Conservation (phyloP, 805 yeast species). For the Ogataea trehaloabstinens region DNA sequence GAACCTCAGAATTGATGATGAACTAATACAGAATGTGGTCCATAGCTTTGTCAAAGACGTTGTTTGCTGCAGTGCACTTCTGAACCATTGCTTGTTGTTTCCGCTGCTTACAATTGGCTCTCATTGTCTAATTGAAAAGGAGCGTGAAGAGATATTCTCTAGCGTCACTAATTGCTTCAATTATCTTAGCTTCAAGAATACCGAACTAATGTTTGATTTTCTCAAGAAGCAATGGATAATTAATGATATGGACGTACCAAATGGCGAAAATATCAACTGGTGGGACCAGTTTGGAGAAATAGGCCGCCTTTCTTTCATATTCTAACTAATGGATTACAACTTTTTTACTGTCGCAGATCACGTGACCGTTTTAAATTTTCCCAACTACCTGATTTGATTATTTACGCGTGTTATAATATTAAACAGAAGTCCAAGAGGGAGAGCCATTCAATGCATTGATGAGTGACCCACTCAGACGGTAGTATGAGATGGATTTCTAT, state of each 20-base stretch:
- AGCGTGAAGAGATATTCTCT: slow-evolving; percentile 15
- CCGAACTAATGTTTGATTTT: slow-evolving; percentile 15
- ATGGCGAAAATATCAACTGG: slow-evolving; percentile 8
- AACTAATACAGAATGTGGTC: slow-evolving; percentile 17
- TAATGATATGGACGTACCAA: neutral
- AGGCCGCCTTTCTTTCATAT: slow-evolving; percentile 17
- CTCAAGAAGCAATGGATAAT: slow-evolving; percentile 19
- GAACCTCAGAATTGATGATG: slow-evolving; percentile 6
- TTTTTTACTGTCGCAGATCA: neutral
- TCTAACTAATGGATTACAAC: no score
- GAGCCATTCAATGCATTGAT: no score
- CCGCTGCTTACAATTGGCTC: slow-evolving; percentile 27
- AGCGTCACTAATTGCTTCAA: slow-evolving; percentile 12
- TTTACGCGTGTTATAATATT: no score
- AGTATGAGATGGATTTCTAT: no score
- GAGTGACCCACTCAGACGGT: no score
- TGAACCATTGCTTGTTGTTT: slow-evolving; percentile 28
- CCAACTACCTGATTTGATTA: no score
- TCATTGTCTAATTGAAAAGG: slow-evolving; percentile 14
- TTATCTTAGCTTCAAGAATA: slow-evolving; percentile 23
- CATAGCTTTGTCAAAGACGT: slow-evolving; percentile 10
- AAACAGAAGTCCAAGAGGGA: no score
- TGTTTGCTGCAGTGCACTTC: slow-evolving; percentile 1
- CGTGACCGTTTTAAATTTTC: no score
- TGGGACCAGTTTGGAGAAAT: slow-evolving; percentile 17